Conservation (phyloP, 768 basidiomycete genomes). For the Agaricus blazei region DNA sequence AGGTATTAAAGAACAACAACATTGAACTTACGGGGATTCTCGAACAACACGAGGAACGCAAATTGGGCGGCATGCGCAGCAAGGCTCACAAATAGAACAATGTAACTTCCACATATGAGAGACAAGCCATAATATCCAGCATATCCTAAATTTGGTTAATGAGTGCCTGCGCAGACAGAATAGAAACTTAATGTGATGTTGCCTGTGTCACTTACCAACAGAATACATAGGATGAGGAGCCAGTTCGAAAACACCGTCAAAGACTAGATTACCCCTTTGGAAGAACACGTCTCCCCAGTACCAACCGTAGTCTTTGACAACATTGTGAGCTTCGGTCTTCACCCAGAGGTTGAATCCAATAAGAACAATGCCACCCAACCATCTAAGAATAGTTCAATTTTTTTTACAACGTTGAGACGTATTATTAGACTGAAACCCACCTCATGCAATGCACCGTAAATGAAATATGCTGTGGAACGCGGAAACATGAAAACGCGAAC, state of each 20-base stretch:
- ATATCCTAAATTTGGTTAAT: conserved; percentile 48
- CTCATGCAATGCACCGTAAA: conserved; percentile 70
- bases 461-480: conserved; percentile 77
- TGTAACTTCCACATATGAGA: conserved; percentile 82
- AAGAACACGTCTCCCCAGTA: conserved; percentile 95
- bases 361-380: conserved; percentile 80
- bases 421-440: conserved; percentile 26
- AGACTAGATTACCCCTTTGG: conserved; percentile 88
- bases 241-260: conserved; percentile 96
- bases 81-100: conserved; percentile 90
- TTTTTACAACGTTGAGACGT: too few species aligned
- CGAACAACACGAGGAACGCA: conserved; percentile 91
- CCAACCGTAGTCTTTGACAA: conserved; percentile 98
- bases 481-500: conserved; percentile 92
- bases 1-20: conserved; percentile 4
- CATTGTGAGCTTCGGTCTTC: conserved; percentile 94
- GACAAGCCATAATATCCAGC: conserved; percentile 98
- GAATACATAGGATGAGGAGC: conserved; percentile 97
- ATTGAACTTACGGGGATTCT: conserved; percentile 83
- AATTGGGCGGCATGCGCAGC: conserved; percentile 95
- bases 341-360: conserved; percentile 98
- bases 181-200: neutral
- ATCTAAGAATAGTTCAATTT: conserved; percentile 39
- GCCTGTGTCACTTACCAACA: conserved; percentile 39
- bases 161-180: neutral